Evolutionary conservation across 495 filamentous ascomycete genomes (phyloP).

Genomic region (Penicillium simplicissimum): DNA sequence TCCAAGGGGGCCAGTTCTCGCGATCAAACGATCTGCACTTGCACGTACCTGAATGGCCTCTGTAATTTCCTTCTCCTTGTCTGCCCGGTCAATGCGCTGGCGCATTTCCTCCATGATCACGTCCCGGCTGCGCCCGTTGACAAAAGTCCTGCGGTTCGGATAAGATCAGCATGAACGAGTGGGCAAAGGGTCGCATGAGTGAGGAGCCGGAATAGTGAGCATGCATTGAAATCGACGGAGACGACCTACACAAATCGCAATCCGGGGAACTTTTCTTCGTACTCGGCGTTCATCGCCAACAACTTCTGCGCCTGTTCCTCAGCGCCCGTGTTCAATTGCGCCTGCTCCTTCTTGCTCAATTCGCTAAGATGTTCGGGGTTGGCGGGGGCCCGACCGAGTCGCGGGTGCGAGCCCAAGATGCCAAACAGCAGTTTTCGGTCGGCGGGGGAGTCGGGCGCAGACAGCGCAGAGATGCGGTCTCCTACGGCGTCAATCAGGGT

Average conservation of each 20-base stretch:
- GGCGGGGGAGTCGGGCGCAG: slow-evolving; percentile 45
- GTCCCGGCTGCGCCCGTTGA: slow-evolving; percentile 73
- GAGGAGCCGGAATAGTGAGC: too few relatives aligned
- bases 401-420: slow-evolving; percentile 85
- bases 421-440: slow-evolving; percentile 61
- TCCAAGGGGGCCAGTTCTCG: neutral
- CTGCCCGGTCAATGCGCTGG: slow-evolving; percentile 66
- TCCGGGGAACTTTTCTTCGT: slow-evolving; percentile 80
- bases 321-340: slow-evolving; percentile 59
- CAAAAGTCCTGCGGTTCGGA: slow-evolving; percentile 64
- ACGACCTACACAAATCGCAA: slow-evolving; percentile 78
- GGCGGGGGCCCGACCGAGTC: slow-evolving; percentile 65
- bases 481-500: slow-evolving; percentile 61
- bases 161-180: slow-evolving; percentile 12
- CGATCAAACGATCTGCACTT: neutral
- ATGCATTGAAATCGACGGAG: neutral
- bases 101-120: slow-evolving; percentile 87
- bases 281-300: slow-evolving; percentile 68
- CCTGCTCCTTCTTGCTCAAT: slow-evolving; percentile 78
- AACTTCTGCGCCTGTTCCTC: slow-evolving; percentile 53
- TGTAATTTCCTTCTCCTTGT: slow-evolving; percentile 65
- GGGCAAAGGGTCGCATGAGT: neutral
- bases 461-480: slow-evolving; percentile 51
- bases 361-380: slow-evolving; percentile 68
- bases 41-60: slow-evolving; percentile 73